Evolutionary conservation across 805 yeast genomes (phyloP).

Genomic region (Lachancea dasiensis): DNA sequence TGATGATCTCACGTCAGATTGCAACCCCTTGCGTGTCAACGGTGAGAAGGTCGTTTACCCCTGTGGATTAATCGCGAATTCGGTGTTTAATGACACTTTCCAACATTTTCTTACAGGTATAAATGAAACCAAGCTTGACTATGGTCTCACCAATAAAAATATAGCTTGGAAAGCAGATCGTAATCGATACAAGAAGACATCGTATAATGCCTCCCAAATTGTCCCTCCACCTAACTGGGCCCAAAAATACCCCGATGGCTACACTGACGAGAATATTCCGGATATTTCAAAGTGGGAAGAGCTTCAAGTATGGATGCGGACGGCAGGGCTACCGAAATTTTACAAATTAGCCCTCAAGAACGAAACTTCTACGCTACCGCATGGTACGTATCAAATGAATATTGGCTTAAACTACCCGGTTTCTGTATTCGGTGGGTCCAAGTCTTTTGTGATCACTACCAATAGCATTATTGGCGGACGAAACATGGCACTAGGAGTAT

Average conservation of each 20-base stretch:
- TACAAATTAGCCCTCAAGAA: conserved; percentile 77
- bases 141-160: conserved; percentile 43
- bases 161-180: conserved; percentile 72
- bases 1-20: conserved; percentile 41
- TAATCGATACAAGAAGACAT: conserved; percentile 56
- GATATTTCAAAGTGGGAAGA: conserved; percentile 62
- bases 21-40: conserved; percentile 33
- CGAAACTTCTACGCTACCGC: conserved; percentile 45
- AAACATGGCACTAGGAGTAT: conserved; percentile 75
- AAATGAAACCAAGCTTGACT: conserved; percentile 29
- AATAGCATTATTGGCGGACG: conserved; percentile 83
- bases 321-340: conserved; percentile 89
- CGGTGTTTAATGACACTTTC: conserved; percentile 73
- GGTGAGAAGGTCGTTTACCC: conserved; percentile 53
- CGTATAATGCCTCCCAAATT: conserved; percentile 51
- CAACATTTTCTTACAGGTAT: conserved; percentile 39
- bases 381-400: conserved; percentile 66
- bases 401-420: conserved; percentile 81
- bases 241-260: conserved; percentile 65
- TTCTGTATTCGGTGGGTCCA: conserved; percentile 78
- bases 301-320: conserved; percentile 84
- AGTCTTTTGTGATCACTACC: conserved; percentile 74
- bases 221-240: conserved; percentile 85
- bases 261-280: conserved; percentile 62
- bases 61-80: conserved; percentile 79